Percentiles rank a stretch among this genome's conserved stretches.
These are phyloP conservation scores for Rubia yunnanensis DNA, from an alignment of 257 asterid genomes.

Conservation along the genomic window DNA sequence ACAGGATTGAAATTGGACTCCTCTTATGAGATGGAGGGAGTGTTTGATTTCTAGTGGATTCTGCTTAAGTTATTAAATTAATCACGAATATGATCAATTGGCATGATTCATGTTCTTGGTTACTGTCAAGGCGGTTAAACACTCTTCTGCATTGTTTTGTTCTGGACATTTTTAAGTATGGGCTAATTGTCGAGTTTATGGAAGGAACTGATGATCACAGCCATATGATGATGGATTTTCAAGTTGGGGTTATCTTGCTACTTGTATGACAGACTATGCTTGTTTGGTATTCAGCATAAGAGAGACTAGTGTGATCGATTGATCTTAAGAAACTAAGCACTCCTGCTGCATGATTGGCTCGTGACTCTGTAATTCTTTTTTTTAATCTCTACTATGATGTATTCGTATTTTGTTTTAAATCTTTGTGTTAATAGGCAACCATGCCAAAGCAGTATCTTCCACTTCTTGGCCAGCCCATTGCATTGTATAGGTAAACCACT, in stretches of 20 bases:
- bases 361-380: conserved; percentile 6
- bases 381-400: conserved; percentile 15
- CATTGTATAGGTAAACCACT: conserved; percentile 70
- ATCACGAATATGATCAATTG: neutral
- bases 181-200: neutral
- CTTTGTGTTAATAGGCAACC: conserved; percentile 61
- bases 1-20: neutral
- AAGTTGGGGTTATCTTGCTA: neutral
- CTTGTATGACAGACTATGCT: neutral
- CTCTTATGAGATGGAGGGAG: too few relatives aligned
- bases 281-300: neutral
- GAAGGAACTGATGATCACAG: neutral
- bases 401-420: conserved; percentile 12
- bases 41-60: neutral
- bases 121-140: neutral
- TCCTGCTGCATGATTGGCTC: conserved; percentile 2
- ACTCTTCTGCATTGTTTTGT: neutral
- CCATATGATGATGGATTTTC: neutral
- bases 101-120: neutral
- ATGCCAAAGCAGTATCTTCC: conserved; percentile 99
- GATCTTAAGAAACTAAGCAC: neutral
- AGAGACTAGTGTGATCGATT: neutral
- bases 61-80: neutral
- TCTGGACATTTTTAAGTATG: neutral
- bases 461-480: conserved; percentile 95